A percentile compares a stretch with the other conserved stretches of the same genome.
Conservation (phyloP, 2,329 filamentous ascomycete genomes). For the Daldinia eschscholtzii region DNA sequence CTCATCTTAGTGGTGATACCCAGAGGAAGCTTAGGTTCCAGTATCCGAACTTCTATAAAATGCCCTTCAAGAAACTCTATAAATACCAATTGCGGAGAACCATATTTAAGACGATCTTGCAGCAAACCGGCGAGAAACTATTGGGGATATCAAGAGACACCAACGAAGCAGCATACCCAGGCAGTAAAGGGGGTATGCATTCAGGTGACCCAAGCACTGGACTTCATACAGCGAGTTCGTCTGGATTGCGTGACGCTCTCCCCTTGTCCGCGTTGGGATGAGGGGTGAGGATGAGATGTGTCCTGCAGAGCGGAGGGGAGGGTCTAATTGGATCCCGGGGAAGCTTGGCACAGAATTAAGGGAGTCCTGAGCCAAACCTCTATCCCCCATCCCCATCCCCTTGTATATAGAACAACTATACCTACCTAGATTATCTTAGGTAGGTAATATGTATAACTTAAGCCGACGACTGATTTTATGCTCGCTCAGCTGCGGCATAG, state of each 20-base stretch:
- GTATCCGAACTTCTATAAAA: constrained; percentile 41
- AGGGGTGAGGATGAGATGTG: constrained; percentile 36
- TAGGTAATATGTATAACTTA: constrained; percentile 19
- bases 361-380: constrained; percentile 27
- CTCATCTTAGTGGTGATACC: constrained; percentile 26
- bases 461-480: constrained; percentile 12
- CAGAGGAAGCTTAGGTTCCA: constrained; percentile 36
- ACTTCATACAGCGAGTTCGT: constrained; percentile 14
- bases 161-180: not conserved
- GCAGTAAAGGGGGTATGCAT: constrained; percentile 11
- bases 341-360: constrained; percentile 39
- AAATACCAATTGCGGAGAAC: constrained; percentile 37
- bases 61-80: constrained; percentile 41
- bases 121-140: constrained; percentile 9
- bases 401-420: constrained; percentile 34
- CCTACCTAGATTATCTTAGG: constrained; percentile 10
- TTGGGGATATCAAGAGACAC: not conserved
- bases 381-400: constrained; percentile 11
- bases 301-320: constrained; percentile 28
- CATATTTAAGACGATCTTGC: constrained; percentile 23
- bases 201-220: constrained; percentile 8
- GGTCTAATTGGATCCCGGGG: constrained; percentile 31
- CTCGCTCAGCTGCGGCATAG: constrained; percentile 5
- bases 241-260: constrained; percentile 18
- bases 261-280: constrained; percentile 26